phyloP scores from a whole-genome alignment of 2,329 filamentous ascomycete genomes.

The Monilinia polystroma region DNA sequence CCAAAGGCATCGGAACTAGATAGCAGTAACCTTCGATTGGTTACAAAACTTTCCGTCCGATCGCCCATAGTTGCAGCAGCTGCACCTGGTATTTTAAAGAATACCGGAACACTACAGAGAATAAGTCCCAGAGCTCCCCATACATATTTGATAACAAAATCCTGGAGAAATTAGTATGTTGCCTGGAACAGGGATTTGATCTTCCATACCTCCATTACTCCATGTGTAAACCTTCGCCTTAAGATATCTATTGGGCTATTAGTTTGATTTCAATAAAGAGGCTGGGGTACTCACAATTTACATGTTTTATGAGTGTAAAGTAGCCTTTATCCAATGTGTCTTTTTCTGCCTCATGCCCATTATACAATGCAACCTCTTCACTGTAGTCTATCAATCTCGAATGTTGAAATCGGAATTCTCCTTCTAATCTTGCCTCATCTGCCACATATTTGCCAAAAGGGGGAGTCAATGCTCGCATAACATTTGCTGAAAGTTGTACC shows the following conservation, averaged over 20 bases:
- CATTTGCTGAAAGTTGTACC: conserved; percentile 83
- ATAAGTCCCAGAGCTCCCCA: conserved; percentile 92
- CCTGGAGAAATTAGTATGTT: conserved; percentile 42
- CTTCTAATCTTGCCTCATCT: conserved; percentile 90
- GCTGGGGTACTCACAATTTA: conserved; percentile 56
- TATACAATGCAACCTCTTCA: conserved; percentile 90
- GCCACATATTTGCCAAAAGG: conserved; percentile 98
- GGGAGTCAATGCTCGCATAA: conserved; percentile 92
- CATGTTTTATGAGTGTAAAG: conserved; percentile 98
- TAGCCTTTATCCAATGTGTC: conserved; percentile 97
- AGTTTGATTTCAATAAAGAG: conserved; percentile 8
- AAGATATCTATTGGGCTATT: conserved; percentile 63
- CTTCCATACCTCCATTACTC: conserved; percentile 75
- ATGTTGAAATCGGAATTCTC: conserved; percentile 95
- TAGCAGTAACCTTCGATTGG: conserved; percentile 86
- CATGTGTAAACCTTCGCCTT: conserved; percentile 87
- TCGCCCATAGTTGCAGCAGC: conserved; percentile 62
- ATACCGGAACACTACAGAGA: conserved; percentile 92
- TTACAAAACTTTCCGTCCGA: conserved; percentile 78
- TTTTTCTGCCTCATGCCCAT: conserved; percentile 90
- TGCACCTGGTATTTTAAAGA: conserved; percentile 82
- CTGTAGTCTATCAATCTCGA: conserved; percentile 92
- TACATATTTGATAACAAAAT: conserved; percentile 99
- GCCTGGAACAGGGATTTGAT: background rate
- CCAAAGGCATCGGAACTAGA: conserved; percentile 95